Evolutionary conservation across 768 basidiomycete species (phyloP).

Genomic region (Pulveroboletus sp.): DNA sequence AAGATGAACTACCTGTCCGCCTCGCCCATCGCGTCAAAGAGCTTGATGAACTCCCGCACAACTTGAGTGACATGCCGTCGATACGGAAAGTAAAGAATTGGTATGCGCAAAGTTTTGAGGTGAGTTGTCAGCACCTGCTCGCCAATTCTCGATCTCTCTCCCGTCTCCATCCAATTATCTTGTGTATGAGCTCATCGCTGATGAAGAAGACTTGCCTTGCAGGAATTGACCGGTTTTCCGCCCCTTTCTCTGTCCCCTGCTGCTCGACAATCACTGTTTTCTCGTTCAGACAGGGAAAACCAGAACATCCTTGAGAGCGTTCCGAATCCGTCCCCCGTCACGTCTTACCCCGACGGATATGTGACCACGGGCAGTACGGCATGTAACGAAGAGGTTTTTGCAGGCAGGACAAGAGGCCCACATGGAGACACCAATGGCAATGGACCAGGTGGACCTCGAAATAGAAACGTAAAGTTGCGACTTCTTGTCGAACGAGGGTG

Average conservation of each 20-base stretch:
- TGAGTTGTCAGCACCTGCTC: constrained; percentile 31
- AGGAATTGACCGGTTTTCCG: constrained; percentile 91
- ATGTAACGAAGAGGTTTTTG: background rate
- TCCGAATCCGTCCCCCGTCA: constrained; percentile 72
- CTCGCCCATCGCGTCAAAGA: constrained; percentile 96
- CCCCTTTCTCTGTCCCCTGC: constrained; percentile 63
- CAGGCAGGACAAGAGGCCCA: constrained; percentile 1
- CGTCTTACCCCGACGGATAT: constrained; percentile 29
- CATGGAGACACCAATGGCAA: constrained; percentile 28
- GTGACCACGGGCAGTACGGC: constrained; percentile 19
- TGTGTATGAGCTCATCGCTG: background rate
- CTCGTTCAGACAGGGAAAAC: constrained; percentile 34
- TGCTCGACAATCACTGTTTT: constrained; percentile 62
- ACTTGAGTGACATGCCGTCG: constrained; percentile 83
- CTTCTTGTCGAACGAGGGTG: constrained; percentile 85
- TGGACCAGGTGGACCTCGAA: constrained; percentile 34
- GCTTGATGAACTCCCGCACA: constrained; percentile 89
- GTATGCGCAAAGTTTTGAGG: constrained; percentile 99
- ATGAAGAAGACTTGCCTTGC: background rate
- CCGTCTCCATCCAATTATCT: background rate
- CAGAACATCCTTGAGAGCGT: constrained; percentile 57
- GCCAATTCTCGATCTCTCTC: background rate
- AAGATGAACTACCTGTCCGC: constrained; percentile 92
- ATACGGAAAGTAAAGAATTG: constrained; percentile 96
- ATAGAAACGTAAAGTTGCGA: constrained; percentile 59